These are phyloP conservation scores for Rhodosporidiobolus sp. DNA, from an alignment of 768 basidiomycete species.

Conservation along the genomic window DNA sequence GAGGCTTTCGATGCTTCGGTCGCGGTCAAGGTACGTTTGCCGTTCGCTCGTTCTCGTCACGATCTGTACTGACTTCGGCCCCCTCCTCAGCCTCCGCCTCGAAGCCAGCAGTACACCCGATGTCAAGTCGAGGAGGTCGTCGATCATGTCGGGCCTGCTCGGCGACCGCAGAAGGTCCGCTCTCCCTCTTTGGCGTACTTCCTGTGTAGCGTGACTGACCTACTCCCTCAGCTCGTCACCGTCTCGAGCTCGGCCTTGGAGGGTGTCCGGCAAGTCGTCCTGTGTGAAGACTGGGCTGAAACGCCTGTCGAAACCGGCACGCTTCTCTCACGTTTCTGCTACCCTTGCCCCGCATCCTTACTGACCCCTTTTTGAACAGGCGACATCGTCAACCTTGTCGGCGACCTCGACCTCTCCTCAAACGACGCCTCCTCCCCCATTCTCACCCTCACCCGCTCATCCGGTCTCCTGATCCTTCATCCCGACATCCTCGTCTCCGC, in stretches of 20 bases:
- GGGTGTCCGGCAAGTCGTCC: conserved; percentile 55
- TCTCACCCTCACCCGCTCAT: conserved; percentile 16
- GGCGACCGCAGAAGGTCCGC: conserved; percentile 8
- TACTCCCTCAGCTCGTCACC: conserved; percentile 54
- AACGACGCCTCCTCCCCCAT: conserved; percentile 47
- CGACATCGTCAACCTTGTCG: conserved; percentile 77
- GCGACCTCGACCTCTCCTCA: conserved; percentile 49
- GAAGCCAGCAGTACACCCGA: conserved; percentile 55
- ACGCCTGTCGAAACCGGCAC: conserved; percentile 63
- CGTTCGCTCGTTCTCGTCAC: not conserved
- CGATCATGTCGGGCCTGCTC: conserved; percentile 43
- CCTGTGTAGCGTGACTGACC: not conserved
- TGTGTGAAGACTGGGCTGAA: conserved; percentile 74
- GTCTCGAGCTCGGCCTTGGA: conserved; percentile 53
- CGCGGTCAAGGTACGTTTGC: conserved; percentile 42
- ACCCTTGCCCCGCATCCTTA: not conserved
- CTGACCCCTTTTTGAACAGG: conserved; percentile 52
- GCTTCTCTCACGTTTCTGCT: not conserved
- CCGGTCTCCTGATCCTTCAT: conserved; percentile 65
- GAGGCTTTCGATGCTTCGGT: conserved; percentile 44
- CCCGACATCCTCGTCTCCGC: conserved; percentile 89
- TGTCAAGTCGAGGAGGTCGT: conserved; percentile 58
- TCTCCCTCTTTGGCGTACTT: not conserved
- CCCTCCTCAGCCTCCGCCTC: not conserved
- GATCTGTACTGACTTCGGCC: not conserved